These are phyloP conservation scores for Grigorovia transvaalensis DNA, from an alignment of 805 yeast genomes.

Conservation along the genomic window DNA sequence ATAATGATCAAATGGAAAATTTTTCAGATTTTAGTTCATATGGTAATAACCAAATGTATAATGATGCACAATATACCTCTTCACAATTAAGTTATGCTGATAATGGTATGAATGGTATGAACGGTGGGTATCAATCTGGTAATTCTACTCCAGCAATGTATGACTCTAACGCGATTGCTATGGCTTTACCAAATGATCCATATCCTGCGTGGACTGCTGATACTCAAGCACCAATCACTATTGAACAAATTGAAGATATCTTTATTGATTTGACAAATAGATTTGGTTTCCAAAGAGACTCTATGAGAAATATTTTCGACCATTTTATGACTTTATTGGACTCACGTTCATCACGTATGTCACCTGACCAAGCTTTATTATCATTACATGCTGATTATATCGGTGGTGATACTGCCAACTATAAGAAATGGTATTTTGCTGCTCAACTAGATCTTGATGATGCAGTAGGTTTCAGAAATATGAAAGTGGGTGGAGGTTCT, in stretches of 20 bases:
- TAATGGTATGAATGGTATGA: constrained; percentile 5
- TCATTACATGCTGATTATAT: constrained; percentile 80
- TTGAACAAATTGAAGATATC: constrained; percentile 79
- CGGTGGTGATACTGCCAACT: constrained; percentile 80
- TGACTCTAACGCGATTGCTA: constrained; percentile 51
- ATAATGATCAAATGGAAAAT: constrained; percentile 41
- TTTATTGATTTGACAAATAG: constrained; percentile 74
- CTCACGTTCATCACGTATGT: constrained; percentile 79
- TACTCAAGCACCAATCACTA: constrained; percentile 75
- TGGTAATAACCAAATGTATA: constrained; percentile 33
- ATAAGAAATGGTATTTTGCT: constrained; percentile 82
- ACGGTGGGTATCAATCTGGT: constrained; percentile 41
- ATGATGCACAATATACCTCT: constrained; percentile 50
- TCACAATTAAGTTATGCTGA: constrained; percentile 80
- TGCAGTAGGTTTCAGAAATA: constrained; percentile 71
- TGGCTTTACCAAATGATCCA: constrained; percentile 80
- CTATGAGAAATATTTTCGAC: constrained; percentile 86
- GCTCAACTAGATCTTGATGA: constrained; percentile 83
- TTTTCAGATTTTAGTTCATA: constrained; percentile 62
- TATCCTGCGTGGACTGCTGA: constrained; percentile 99
- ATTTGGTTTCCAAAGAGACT: constrained; percentile 86
- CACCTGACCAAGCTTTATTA: constrained; percentile 76
- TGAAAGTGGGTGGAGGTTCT: constrained; percentile 58
- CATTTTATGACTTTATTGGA: constrained; percentile 78
- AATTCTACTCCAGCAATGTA: constrained; percentile 87